Evolutionary conservation across 495 filamentous ascomycete genomes (phyloP).

Genomic region (Lasiosphaeria ovina): DNA sequence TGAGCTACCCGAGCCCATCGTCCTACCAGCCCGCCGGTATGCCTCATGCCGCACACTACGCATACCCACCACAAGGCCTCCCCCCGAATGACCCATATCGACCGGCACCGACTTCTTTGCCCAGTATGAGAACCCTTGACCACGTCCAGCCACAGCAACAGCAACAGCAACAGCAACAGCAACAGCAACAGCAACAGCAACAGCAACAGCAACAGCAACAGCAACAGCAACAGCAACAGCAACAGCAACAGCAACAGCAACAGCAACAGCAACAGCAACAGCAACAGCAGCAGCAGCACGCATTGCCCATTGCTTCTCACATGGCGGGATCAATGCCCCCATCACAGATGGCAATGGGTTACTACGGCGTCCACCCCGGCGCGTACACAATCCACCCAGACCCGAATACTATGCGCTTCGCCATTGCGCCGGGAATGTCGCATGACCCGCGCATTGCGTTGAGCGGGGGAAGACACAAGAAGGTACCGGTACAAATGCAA

Average conservation of each 20-base stretch:
- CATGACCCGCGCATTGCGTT: slow-evolving; percentile 64
- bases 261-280: slow-evolving; percentile 34
- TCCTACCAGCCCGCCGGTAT: slow-evolving; percentile 53
- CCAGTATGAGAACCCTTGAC: slow-evolving; percentile 63
- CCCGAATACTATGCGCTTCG: slow-evolving; percentile 53
- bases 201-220: slow-evolving; percentile 21
- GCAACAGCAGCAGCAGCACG: slow-evolving; percentile 30
- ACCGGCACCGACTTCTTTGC: slow-evolving; percentile 54
- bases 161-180: slow-evolving; percentile 43
- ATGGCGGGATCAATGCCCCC: slow-evolving; percentile 37
- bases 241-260: slow-evolving; percentile 43
- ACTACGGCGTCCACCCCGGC: slow-evolving; percentile 48
- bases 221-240: slow-evolving; percentile 34
- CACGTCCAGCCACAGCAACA: slow-evolving; percentile 45
- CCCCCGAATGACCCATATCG: slow-evolving; percentile 31
- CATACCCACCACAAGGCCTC: slow-evolving; percentile 42
- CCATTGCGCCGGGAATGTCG: slow-evolving; percentile 46
- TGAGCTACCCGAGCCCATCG: slow-evolving; percentile 55
- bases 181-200: slow-evolving; percentile 41
- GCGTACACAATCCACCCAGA: slow-evolving; percentile 33
- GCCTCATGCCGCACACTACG: slow-evolving; percentile 54
- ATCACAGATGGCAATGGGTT: slow-evolving; percentile 29
- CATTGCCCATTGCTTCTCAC: slow-evolving; percentile 34
- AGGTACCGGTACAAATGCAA: slow-evolving; percentile 47
- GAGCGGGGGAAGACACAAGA: slow-evolving; percentile 84